These are phyloP conservation scores for Apiotrichum mycotoxinovorans DNA, from an alignment of 1,284 basidiomycete species.

Conservation along the genomic window DNA sequence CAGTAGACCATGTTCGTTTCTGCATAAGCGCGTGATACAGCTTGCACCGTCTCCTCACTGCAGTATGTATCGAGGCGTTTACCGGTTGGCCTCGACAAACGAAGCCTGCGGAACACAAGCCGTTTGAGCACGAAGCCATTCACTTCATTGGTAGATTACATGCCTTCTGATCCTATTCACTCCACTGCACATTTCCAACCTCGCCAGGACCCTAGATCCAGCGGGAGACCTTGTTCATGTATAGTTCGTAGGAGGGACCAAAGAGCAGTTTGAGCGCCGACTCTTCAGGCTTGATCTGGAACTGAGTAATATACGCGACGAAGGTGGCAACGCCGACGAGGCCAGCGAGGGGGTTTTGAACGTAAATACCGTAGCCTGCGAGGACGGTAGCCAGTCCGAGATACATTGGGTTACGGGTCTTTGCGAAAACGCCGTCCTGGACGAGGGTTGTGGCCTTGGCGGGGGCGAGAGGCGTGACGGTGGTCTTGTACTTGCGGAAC, in stretches of 20 bases:
- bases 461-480: not conserved
- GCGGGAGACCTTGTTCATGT: not conserved
- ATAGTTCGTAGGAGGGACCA: not conserved
- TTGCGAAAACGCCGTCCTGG: not conserved
- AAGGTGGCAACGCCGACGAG: not conserved
- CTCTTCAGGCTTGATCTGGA: slow-evolving; percentile 8
- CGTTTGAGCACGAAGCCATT: too few relatives aligned
- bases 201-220: not conserved
- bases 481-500: slow-evolving; percentile 4
- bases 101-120: too few relatives aligned
- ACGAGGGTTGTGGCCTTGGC: not conserved
- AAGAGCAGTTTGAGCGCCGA: not conserved
- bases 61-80: too few relatives aligned
- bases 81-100: too few relatives aligned
- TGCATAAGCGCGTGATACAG: too few relatives aligned
- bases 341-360: too few relatives aligned
- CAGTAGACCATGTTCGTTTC: too few relatives aligned
- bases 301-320: not conserved
- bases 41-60: too few relatives aligned
- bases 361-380: not conserved
- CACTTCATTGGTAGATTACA: too few relatives aligned
- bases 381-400: not conserved
- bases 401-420: slow-evolving; percentile 6
- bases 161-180: too few relatives aligned
- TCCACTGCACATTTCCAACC: too few relatives aligned